Evolutionary conservation across 345 rosid genomes (phyloP).

Genomic region (Salix caprea): DNA sequence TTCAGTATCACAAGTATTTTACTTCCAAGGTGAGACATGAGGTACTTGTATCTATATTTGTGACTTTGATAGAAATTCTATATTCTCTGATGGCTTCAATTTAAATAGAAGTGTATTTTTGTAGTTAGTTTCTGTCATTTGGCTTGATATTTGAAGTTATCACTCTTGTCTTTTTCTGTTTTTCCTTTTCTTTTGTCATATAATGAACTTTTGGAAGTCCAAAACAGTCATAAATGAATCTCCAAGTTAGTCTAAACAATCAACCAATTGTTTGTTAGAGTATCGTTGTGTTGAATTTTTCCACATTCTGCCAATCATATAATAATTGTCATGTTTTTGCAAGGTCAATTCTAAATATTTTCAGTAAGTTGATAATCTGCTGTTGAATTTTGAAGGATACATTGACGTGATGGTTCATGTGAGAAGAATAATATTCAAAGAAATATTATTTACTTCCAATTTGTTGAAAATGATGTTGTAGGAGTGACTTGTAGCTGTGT

Average conservation of each 20-base stretch:
- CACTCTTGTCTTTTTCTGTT: neutral
- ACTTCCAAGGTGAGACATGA: conserved; percentile 54
- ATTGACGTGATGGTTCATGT: too few species aligned
- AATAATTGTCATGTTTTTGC: too few species aligned
- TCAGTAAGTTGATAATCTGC: neutral
- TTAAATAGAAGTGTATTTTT: neutral
- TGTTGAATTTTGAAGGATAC: too few species aligned
- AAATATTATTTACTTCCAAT: neutral
- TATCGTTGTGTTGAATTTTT: neutral
- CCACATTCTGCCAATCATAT: too few species aligned
- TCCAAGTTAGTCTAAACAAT: neutral
- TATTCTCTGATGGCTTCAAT: neutral
- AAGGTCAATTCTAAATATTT: neutral
- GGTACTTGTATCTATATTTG: neutral
- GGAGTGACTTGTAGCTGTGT: neutral
- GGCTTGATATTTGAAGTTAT: neutral
- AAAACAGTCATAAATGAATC: neutral
- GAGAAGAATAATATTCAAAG: too few species aligned
- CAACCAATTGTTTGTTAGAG: neutral
- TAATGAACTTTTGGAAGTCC: neutral
- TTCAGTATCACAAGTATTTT: conserved; percentile 63
- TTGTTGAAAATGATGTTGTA: neutral
- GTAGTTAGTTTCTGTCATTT: too few species aligned
- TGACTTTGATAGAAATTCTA: neutral
- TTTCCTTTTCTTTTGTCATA: neutral